A percentile compares a stretch with the other conserved stretches of the same genome.
Conservation (phyloP, 352 stramenopile species). For the Ochromonadaceae sp. region DNA sequence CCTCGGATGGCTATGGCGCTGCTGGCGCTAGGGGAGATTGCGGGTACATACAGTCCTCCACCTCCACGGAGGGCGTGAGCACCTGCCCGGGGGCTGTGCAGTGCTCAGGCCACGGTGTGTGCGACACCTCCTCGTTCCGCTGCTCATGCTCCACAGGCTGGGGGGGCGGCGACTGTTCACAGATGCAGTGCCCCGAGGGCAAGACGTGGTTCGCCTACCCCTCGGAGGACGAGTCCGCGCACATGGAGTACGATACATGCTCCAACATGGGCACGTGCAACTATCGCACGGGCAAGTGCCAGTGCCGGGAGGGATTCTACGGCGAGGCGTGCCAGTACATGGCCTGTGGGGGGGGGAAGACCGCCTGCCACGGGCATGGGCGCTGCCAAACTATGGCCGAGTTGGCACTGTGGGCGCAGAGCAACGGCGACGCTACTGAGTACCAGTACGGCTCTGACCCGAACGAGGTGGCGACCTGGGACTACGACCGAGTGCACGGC, state of each 20-base stretch:
- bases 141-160: slow-evolving; percentile 61
- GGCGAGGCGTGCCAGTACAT: slow-evolving; percentile 47
- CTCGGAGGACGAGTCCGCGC: slow-evolving; percentile 32
- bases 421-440: slow-evolving; percentile 32
- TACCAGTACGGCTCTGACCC: slow-evolving; percentile 48
- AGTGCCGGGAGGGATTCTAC: slow-evolving; percentile 43
- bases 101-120: slow-evolving; percentile 40
- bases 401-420: slow-evolving; percentile 20
- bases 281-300: slow-evolving; percentile 40
- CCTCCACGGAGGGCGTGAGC: slow-evolving; percentile 4
- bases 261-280: slow-evolving; percentile 56
- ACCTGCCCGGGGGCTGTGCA: slow-evolving; percentile 39
- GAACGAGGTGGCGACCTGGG: slow-evolving; percentile 58
- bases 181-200: slow-evolving; percentile 49
- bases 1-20: slow-evolving; percentile 29
- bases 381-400: slow-evolving; percentile 55
- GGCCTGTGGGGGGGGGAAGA: slow-evolving; percentile 26
- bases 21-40: slow-evolving; percentile 62
- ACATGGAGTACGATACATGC: slow-evolving; percentile 47
- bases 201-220: slow-evolving; percentile 45
- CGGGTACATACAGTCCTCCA: slow-evolving; percentile 58
- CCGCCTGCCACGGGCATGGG: slow-evolving; percentile 55
- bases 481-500: slow-evolving; percentile 56
- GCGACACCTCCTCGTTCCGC: slow-evolving; percentile 34
- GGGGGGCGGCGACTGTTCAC: slow-evolving; percentile 57